Evolutionary conservation across 352 stramenopile species (phyloP).

Genomic region (Phytophthora ohioensis): DNA sequence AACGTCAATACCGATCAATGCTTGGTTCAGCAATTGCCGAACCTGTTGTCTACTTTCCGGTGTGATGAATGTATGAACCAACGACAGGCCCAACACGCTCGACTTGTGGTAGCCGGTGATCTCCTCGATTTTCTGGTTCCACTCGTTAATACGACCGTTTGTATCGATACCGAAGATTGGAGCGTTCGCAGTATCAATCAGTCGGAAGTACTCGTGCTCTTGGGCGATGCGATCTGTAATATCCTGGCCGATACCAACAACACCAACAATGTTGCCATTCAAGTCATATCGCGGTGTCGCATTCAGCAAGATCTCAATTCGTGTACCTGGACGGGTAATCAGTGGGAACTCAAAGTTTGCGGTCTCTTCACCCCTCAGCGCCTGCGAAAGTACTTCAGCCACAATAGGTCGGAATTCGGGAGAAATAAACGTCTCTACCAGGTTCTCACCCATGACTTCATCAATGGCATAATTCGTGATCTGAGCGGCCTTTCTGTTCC

Average conservation of each 20-base stretch:
- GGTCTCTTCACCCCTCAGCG: constrained; percentile 76
- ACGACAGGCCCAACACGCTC: constrained; percentile 68
- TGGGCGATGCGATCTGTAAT: constrained; percentile 80
- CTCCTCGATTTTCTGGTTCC: constrained; percentile 90
- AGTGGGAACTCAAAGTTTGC: constrained; percentile 92
- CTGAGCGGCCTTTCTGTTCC: constrained; percentile 90
- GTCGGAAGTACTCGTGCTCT: constrained; percentile 84
- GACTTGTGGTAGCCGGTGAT: constrained; percentile 86
- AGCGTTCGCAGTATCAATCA: constrained; percentile 80
- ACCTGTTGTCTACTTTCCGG: constrained; percentile 74
- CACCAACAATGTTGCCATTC: constrained; percentile 72
- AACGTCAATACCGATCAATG: constrained; percentile 86
- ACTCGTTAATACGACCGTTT: constrained; percentile 85
- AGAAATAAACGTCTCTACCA: constrained; percentile 91
- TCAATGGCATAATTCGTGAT: constrained; percentile 90
- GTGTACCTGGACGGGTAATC: constrained; percentile 72
- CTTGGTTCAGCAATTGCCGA: constrained; percentile 79
- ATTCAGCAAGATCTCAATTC: constrained; percentile 62
- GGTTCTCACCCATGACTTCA: constrained; percentile 87
- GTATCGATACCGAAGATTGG: constrained; percentile 90
- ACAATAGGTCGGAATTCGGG: constrained; percentile 77
- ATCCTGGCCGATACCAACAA: constrained; percentile 74
- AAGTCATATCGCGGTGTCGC: constrained; percentile 48
- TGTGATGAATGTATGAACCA: constrained; percentile 86
- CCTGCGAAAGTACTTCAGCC: constrained; percentile 79